Conservation (phyloP, 257 asterid species). For the Vinca minor region DNA sequence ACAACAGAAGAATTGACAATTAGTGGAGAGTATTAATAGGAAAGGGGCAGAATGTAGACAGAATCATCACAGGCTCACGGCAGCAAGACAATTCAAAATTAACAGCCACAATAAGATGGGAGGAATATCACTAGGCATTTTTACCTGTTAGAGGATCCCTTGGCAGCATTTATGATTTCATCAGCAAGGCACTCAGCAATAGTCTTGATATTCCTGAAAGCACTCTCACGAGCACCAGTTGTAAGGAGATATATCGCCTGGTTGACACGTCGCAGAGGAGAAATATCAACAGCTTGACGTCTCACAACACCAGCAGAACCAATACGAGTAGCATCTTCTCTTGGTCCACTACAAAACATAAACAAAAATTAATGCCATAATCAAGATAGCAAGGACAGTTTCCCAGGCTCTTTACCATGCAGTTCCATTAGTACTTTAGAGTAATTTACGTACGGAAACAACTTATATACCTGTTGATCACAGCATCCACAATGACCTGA, state of each 20-base stretch:
- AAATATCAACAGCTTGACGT: slow-evolving; percentile 80
- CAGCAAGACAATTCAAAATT: too few species aligned
- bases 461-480: slow-evolving; percentile 51
- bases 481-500: slow-evolving; percentile 76
- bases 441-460: background rate
- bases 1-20: background rate
- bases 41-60: too few species aligned
- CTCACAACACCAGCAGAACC: slow-evolving; percentile 90
- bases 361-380: background rate
- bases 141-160: slow-evolving; percentile 74
- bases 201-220: slow-evolving; percentile 65
- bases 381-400: background rate
- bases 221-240: slow-evolving; percentile 75
- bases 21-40: too few species aligned
- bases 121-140: background rate
- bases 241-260: slow-evolving; percentile 71
- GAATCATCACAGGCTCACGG: background rate
- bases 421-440: background rate
- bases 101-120: too few species aligned
- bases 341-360: slow-evolving; percentile 48
- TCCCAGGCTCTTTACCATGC: background rate
- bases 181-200: slow-evolving; percentile 81
- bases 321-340: slow-evolving; percentile 80
- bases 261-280: slow-evolving; percentile 74
- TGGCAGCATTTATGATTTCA: slow-evolving; percentile 79